Base-by-base conservation (phyloP, 345 rosid genomes). In the Diplotaxis tenuifolia region DNA sequence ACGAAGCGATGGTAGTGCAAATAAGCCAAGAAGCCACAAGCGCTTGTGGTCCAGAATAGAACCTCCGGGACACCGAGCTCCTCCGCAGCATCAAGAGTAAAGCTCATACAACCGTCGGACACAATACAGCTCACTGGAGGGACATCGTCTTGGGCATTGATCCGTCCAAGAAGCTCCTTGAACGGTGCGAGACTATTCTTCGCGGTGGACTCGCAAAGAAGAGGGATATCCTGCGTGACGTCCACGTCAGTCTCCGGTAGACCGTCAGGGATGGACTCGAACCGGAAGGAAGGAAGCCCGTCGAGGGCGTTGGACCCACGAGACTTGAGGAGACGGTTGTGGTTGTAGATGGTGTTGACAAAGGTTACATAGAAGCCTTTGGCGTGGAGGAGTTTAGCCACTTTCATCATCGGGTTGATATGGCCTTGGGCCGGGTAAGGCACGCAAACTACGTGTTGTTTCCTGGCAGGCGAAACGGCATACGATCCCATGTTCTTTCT, bases 281-380 rank as follows among this genome's bases (percentile, higher is more conserved):
- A 82, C 14, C 70, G 58, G 71, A 84, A 84, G 5, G 74, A 63
- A 16, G 84, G 71, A 8, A 65, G 27, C 45, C 71, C 77, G 7
- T 63, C 56, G 7, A 80, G 72, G 1, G 84, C 68, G 34, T 73
- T 53, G 4, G 68, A 25, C 10, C 81, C 83, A 50, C 65, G 36
- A 14, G 84, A 76, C 9, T 62, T 70, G 45, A 78, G 67, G 14
- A 84, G 50, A 22, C 83, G 79, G 14, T 52, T 53, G 22, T 80
- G 83, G 29, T 80, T 84, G 63, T 65, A 80, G 29, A 78, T 66
- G 1, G 83, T 84, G 82, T 80, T 69, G 9, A 82, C 82, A 28
- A 84, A 84, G 29, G 83, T 84, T 32, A 84, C 69, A 25, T 82
- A 73, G 53, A 84, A 82, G 62, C 84, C 70, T 65, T 18, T 65